Evolutionary conservation across 2,329 filamentous ascomycete genomes (phyloP), one percentile per base, ranked within the genome.

Genomic region (Penicillium crustosum): DNA sequence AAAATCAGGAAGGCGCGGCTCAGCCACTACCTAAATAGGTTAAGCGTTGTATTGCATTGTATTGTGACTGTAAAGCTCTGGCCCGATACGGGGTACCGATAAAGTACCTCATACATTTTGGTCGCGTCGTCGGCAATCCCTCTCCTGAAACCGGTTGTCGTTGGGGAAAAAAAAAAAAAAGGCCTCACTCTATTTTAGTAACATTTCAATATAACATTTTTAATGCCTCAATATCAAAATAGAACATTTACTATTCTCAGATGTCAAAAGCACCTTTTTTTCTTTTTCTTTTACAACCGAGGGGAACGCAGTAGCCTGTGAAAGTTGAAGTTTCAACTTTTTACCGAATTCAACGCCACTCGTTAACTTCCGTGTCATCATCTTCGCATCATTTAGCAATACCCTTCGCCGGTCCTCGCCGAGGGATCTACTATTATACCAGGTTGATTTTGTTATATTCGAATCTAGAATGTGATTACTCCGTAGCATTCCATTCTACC

Each of bases 151-250:
- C 58, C 60, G 60, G 61, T 50, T 62, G 63, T 66, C 63, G 61
- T 66, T 66, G 54, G 62, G 65, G 65, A 59, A 67, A 67, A 62
- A 55, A 48, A 38, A 29, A 12, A 31, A 62, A 65, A 66, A 65
- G 57, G 50, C 57, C 62, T 59, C 63, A 63, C 51, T 59, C 31
- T 57, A 56, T 56, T 58, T 58, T 45, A 23, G 25, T 29, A 12
- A 12, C 10, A 27, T 48, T 41, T 44, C 36, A 49, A 51, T 43
- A 44, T 43, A 43, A 23, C 10, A 27, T 47, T 35, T 36, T 44
- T 53, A 52, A 54, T 58, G 49, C 56, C 55, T 54, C 39, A 50
- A 49, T 23, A 61, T 61, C 47, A n/a, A 49, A 57, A 48, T 41
- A 53, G 39, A 45, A 45, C 31, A 27, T 25, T 17, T 0, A 35